Base-by-base conservation (phyloP, 768 basidiomycete species). In the Russula olivacea region DNA sequence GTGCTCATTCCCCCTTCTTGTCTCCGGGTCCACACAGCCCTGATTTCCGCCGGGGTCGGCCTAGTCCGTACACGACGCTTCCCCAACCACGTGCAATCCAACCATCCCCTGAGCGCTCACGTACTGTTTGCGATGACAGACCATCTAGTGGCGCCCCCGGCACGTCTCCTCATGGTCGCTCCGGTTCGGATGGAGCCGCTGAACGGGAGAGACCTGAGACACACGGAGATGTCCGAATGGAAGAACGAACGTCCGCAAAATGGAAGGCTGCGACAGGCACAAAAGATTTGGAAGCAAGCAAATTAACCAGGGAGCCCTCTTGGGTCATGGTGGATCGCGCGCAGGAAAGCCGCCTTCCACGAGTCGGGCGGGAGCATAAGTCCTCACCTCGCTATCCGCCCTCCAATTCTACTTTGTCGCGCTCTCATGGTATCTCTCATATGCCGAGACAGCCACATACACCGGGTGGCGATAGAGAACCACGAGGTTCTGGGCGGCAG, bases 131-230 rank as follows among this genome's bases (percentile, higher is more conserved):
- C 19, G 60, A 65, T 36, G 64, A 62, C 45, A 57, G 61, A 23
- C 17, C 32, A 12, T 41, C 38, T 50, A 53, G 32, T 47, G 41
- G 61, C 17, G 25, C 40, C 17, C 36, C 64, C 19, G 60, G 64
- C 40, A 48, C 61, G n/a, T 52, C 60, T 19, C 68, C 69, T 19
- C 82, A 82, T 67, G 68, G 71, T 50, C 77, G 80, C 62, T 74
- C 80, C 15, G 78, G 78, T 30, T 83, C 84, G 2, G 83, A 85
- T 72, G 78, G 80, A 23, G 79, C 75, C 40, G 74, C 74, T 43
- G 81, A 85, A 49, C 76, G 80, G 32, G 83, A 84, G 61, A 62
- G 34, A 23, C n/a, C 43, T 38, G 64, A 62, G 32, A 36, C 49
- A 47, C 52, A 41, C 25, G 58, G 47, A 17, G 63, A 64, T 55